These are phyloP conservation scores for Malassezia globosa DNA, from an alignment of 1,284 basidiomycete genomes.

Conservation along the genomic window DNA sequence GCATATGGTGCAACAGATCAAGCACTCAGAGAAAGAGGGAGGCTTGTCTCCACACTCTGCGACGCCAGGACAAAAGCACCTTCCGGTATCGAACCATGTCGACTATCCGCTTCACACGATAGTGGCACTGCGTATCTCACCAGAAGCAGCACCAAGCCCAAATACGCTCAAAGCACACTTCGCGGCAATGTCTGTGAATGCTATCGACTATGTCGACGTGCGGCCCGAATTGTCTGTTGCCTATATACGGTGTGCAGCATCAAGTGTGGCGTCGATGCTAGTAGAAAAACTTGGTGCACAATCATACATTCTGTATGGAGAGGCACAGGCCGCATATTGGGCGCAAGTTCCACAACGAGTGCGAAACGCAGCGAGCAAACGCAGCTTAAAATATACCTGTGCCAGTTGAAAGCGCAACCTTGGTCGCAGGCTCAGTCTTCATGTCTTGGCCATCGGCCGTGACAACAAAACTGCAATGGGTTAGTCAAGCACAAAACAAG, in stretches of 20 bases:
- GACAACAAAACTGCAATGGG: slow-evolving; percentile 51
- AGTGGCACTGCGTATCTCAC: neutral
- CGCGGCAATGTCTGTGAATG: neutral
- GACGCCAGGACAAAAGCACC: neutral
- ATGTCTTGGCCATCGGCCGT: slow-evolving; percentile 27
- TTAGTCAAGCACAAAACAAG: too few relatives aligned
- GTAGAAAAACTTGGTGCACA: neutral
- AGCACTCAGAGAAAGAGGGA: too few relatives aligned
- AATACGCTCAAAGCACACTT: slow-evolving; percentile 3
- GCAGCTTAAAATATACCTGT: slow-evolving; percentile 10
- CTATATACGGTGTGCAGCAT: slow-evolving; percentile 9
- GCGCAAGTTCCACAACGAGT: slow-evolving; percentile 6
- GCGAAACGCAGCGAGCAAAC: slow-evolving; percentile 3
- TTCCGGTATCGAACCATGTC: neutral
- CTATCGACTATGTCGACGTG: slow-evolving; percentile 14
- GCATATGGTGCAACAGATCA: too few relatives aligned
- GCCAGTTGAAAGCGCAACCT: slow-evolving; percentile 30
- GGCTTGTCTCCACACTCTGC: too few relatives aligned
- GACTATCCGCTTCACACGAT: slow-evolving; percentile 3
- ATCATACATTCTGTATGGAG: neutral
- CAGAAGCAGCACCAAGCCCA: neutral
- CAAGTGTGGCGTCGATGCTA: neutral
- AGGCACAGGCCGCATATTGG: slow-evolving; percentile 9
- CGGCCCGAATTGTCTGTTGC: neutral
- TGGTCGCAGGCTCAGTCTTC: slow-evolving; percentile 30